phyloP scores from a whole-genome alignment of 768 basidiomycete genomes.

The Amylocystis lapponica region DNA sequence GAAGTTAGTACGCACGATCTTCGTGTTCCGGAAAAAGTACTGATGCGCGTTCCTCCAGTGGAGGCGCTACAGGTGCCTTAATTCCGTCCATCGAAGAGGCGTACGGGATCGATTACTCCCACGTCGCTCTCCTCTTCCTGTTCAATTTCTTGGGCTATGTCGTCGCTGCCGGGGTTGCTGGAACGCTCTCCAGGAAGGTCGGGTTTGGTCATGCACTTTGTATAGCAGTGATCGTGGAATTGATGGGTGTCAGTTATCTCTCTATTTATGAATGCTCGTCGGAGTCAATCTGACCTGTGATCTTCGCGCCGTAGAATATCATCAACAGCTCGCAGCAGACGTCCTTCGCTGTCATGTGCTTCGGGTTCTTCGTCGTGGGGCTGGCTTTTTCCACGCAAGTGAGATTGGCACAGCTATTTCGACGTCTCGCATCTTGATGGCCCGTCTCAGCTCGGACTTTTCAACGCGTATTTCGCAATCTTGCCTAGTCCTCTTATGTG shows the following conservation, averaged over 20 bases:
- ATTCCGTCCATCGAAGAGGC: constrained; percentile 19
- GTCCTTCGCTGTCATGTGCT: constrained; percentile 20
- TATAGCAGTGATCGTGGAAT: constrained; percentile 14
- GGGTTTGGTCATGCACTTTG: constrained; percentile 19
- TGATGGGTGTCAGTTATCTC: constrained; percentile 16
- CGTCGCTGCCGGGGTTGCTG: constrained; percentile 17
- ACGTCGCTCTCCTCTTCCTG: constrained; percentile 20
- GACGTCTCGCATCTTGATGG: neutral
- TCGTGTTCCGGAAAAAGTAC: too few relatives aligned
- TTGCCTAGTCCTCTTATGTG: constrained; percentile 20
- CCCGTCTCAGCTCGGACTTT: constrained; percentile 14
- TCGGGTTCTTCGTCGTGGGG: constrained; percentile 23
- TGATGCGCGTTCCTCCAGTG: constrained; percentile 6
- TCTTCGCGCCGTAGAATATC: constrained; percentile 11
- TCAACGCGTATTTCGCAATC: constrained; percentile 22
- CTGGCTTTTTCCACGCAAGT: constrained; percentile 22
- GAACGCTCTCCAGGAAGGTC: constrained; percentile 13
- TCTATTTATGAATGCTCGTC: neutral
- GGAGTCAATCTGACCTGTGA: neutral
- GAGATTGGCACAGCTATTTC: neutral
- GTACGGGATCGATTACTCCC: constrained; percentile 19
- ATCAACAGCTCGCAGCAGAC: constrained; percentile 23
- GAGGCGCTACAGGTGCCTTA: constrained; percentile 21
- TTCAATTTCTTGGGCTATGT: constrained; percentile 20
- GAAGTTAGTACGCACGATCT: constrained; percentile 25